These are phyloP conservation scores for Carallia brachiata DNA, from an alignment of 345 rosid species.

Conservation along the genomic window DNA sequence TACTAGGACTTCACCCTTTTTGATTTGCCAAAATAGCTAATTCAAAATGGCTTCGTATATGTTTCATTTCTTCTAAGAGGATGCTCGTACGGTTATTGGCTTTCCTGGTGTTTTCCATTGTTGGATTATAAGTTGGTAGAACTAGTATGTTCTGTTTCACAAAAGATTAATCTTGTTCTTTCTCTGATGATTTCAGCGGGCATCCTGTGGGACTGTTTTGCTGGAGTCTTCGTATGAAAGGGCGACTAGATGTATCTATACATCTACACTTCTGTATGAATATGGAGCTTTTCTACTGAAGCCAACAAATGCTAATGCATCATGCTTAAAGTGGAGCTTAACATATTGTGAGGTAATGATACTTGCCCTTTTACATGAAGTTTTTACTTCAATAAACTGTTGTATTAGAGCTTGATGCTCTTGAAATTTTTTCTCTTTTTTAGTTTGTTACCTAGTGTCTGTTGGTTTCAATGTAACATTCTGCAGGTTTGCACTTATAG, in stretches of 20 bases:
- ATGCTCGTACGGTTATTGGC: too few species aligned
- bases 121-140: background rate
- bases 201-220: conserved; percentile 47
- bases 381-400: background rate
- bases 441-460: background rate
- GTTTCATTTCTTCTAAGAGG: too few species aligned
- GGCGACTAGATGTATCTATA: conserved; percentile 45
- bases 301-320: conserved; percentile 20
- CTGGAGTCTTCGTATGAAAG: conserved; percentile 56
- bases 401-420: background rate
- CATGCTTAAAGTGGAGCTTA: conserved; percentile 45
- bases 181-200: conserved; percentile 30
- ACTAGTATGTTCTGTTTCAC: background rate
- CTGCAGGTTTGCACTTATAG: background rate
- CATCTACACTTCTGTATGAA: conserved; percentile 52
- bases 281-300: conserved; percentile 34
- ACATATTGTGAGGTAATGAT: conserved; percentile 45
- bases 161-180: background rate
- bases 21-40: too few species aligned
- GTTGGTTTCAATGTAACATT: background rate
- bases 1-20: too few species aligned
- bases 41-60: too few species aligned
- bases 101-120: too few species aligned
- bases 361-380: background rate
- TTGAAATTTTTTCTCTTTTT: background rate